These are phyloP conservation scores for Chlamydomonas sp. DNA, from an alignment of 139 green algal species.

Conservation along the genomic window DNA sequence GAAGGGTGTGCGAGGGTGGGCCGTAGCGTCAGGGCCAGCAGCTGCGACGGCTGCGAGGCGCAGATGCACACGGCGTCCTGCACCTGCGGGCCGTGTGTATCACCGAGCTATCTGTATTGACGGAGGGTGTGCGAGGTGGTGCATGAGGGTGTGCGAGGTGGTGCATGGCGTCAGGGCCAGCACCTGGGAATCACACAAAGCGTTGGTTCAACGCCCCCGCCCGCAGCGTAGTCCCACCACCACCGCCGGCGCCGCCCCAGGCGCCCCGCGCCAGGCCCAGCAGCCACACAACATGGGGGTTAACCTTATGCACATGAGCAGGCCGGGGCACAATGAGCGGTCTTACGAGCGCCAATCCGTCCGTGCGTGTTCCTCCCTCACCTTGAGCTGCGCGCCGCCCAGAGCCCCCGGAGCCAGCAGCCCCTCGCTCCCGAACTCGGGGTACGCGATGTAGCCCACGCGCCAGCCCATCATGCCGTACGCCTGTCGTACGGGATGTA, in stretches of 20 bases:
- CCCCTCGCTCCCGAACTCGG: conserved; percentile 24
- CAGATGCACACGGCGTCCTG: conserved; percentile 97
- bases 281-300: background rate
- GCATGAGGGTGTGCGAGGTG: too few species aligned
- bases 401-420: conserved; percentile 3
- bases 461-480: conserved; percentile 94
- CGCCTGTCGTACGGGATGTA: conserved; percentile 50
- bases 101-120: too few species aligned
- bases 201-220: too few species aligned
- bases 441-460: conserved; percentile 86
- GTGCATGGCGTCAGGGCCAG: too few species aligned
- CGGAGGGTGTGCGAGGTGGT: too few species aligned
- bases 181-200: too few species aligned
- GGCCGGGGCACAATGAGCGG: background rate
- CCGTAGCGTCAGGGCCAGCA: conserved; percentile 75
- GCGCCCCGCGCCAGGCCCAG: too few species aligned
- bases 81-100: conserved; percentile 5
- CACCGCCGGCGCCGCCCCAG: too few species aligned
- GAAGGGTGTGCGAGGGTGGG: too few species aligned
- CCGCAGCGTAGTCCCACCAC: too few species aligned
- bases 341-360: background rate
- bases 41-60: conserved; percentile 78
- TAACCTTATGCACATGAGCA: background rate
- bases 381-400: conserved; percentile 40
- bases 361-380: conserved; percentile 67